Evolutionary conservation across 2,329 filamentous ascomycete species (phyloP), one percentile per base, ranked within the genome.

Genomic region (Myriosclerotinia scirpicola): DNA sequence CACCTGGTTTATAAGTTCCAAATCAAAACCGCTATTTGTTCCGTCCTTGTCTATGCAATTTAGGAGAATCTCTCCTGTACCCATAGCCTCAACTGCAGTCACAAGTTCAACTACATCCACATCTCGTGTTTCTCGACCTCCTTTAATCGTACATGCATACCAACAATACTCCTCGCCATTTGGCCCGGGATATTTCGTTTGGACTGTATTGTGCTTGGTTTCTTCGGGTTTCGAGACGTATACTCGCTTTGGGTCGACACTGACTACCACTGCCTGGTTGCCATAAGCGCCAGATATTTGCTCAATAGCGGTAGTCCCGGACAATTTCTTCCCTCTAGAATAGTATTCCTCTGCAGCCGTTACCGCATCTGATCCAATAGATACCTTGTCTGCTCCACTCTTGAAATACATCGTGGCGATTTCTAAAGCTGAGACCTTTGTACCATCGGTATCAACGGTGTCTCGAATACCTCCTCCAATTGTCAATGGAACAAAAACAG

Each of bases 21-120:
- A 83, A 78, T 99, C 95, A 76, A 97, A 99, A 1, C 95, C 95
- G 73, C 87, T 90, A 80, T 96, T 97, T 66, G 91, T 95, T 64
- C 95, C 95, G 78, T 99, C 95, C 76, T 90, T 92, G 81, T 99
- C 95, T 75, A 99, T 99, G 81, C 93, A 97, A 80, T 99, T 99
- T 66, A 99, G 86, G 62, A 99, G 81, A 67, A 99, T 91, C 82
- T 99, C 95, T 66, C 95, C 95, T 1, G 91, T 86, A 64, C 95
- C 95, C 92, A 99, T 96, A 66, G 92, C 93, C 80, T 99, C 93
- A 46, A 98, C 94, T 15, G 95, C 95, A 72, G 86, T 87, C 12
- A 90, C 87, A 12, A 99, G 85, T 80, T 98, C 91, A 17, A 93
- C 86, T 20, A 97, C 95, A 77, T 98, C 94, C 71, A 98, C 83